phyloP scores from a whole-genome alignment of 257 asterid genomes.

The Osmanthus fragrans region DNA sequence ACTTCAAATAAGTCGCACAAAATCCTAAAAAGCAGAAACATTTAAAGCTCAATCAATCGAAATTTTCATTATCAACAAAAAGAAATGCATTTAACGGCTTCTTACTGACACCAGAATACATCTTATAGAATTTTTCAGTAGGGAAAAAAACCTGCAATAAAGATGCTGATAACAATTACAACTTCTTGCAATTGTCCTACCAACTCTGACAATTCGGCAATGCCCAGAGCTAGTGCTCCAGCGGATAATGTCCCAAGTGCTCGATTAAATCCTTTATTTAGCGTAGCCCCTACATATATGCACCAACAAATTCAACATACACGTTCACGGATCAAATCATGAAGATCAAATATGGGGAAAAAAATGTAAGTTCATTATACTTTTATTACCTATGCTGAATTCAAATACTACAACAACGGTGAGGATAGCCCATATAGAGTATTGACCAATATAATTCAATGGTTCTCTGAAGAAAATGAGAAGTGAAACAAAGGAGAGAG shows the following conservation, averaged over 20 bases:
- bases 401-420: conserved; percentile 38
- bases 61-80: neutral
- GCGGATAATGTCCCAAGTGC: conserved; percentile 89
- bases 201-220: conserved; percentile 63
- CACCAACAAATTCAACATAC: conserved; percentile 12
- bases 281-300: conserved; percentile 65
- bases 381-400: neutral
- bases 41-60: neutral
- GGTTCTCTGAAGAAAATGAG: conserved; percentile 56
- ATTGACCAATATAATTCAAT: conserved; percentile 35
- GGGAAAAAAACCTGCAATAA: conserved; percentile 54
- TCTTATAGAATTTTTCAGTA: conserved; percentile 29
- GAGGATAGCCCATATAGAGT: conserved; percentile 50
- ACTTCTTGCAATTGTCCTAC: conserved; percentile 59
- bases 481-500: conserved; percentile 44
- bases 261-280: conserved; percentile 88
- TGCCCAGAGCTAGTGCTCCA: conserved; percentile 77
- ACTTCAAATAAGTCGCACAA: conserved; percentile 54
- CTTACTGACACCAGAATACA: neutral
- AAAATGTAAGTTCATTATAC: neutral
- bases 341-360: neutral
- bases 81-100: conserved; percentile 8
- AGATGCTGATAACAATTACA: conserved; percentile 64
- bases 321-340: neutral
- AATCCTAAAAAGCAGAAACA: conserved; percentile 48